A percentile compares a stretch with the other conserved stretches of the same genome.
These are phyloP conservation scores for Scutellaria minor DNA, from an alignment of 257 asterid species.

Conservation along the genomic window DNA sequence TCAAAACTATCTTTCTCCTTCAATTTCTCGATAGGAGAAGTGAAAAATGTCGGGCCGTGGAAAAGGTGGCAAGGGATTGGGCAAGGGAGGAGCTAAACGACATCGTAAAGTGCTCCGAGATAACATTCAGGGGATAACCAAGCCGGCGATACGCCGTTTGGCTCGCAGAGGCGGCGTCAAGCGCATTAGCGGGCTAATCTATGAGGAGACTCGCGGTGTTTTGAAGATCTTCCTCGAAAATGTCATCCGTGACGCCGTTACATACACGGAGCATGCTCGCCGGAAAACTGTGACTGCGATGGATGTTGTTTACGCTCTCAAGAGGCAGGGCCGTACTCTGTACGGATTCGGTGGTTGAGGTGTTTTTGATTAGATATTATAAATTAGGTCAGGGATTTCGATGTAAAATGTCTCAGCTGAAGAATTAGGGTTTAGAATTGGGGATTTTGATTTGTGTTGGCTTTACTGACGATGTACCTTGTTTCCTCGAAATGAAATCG, in stretches of 20 bases:
- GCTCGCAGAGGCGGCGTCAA: conserved; percentile 65
- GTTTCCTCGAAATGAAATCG: conserved; percentile 1
- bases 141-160: conserved; percentile 61
- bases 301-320: conserved; percentile 62
- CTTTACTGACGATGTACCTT: background rate
- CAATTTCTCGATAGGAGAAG: background rate
- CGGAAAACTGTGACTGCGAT: conserved; percentile 56
- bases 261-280: conserved; percentile 49
- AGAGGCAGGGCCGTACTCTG: conserved; percentile 63
- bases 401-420: conserved; percentile 2
- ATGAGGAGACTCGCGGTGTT: conserved; percentile 47
- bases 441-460: background rate
- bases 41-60: conserved; percentile 53
- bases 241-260: conserved; percentile 48
- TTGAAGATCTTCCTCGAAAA: conserved; percentile 46
- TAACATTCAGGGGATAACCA: conserved; percentile 47
- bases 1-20: background rate
- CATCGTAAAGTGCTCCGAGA: conserved; percentile 58
- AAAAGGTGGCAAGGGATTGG: conserved; percentile 47
- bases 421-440: conserved; percentile 14
- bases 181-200: conserved; percentile 66
- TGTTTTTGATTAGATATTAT: background rate
- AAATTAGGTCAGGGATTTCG: background rate
- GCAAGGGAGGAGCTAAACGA: conserved; percentile 58
- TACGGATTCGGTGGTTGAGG: conserved; percentile 61